These are phyloP conservation scores for Neonectria ditissima DNA, from an alignment of 2,329 filamentous ascomycete species.

Conservation along the genomic window DNA sequence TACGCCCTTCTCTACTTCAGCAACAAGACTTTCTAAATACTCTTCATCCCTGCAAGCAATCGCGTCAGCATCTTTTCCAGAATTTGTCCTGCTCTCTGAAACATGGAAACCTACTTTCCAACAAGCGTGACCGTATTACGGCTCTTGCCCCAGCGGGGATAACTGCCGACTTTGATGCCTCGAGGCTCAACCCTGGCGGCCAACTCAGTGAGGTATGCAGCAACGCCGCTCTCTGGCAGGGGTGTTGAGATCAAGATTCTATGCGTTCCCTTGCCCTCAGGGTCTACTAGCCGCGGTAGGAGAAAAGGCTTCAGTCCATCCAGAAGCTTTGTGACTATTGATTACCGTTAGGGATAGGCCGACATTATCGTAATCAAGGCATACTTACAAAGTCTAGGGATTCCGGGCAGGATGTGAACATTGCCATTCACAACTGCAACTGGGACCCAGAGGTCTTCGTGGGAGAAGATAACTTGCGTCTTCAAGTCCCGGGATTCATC, in stretches of 20 bases:
- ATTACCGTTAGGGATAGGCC: slow-evolving; percentile 23
- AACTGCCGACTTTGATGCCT: slow-evolving; percentile 94
- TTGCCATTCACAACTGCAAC: slow-evolving; percentile 91
- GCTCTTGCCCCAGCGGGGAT: slow-evolving; percentile 90
- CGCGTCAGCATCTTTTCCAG: slow-evolving; percentile 28
- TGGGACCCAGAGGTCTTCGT: slow-evolving; percentile 90
- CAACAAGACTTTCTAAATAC: slow-evolving; percentile 81
- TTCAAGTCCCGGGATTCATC: slow-evolving; percentile 73
- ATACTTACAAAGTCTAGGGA: slow-evolving; percentile 79
- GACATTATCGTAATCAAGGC: not conserved
- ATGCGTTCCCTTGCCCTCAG: slow-evolving; percentile 82
- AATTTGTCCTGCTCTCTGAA: slow-evolving; percentile 34
- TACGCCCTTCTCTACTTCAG: slow-evolving; percentile 82
- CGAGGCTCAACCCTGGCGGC: slow-evolving; percentile 77
- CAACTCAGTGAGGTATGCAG: slow-evolving; percentile 83
- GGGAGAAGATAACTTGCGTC: slow-evolving; percentile 82
- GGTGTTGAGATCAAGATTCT: slow-evolving; percentile 89
- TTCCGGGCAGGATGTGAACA: slow-evolving; percentile 90
- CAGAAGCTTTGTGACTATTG: slow-evolving; percentile 76
- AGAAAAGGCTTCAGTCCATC: slow-evolving; percentile 80
- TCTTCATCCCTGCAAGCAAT: slow-evolving; percentile 70
- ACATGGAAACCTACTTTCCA: slow-evolving; percentile 58
- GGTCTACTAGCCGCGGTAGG: slow-evolving; percentile 78
- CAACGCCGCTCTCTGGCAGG: slow-evolving; percentile 85
- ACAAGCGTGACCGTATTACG: slow-evolving; percentile 93